phyloP scores from a whole-genome alignment of 192 early-diverging fungal species.

The Diversispora epigaea region DNA sequence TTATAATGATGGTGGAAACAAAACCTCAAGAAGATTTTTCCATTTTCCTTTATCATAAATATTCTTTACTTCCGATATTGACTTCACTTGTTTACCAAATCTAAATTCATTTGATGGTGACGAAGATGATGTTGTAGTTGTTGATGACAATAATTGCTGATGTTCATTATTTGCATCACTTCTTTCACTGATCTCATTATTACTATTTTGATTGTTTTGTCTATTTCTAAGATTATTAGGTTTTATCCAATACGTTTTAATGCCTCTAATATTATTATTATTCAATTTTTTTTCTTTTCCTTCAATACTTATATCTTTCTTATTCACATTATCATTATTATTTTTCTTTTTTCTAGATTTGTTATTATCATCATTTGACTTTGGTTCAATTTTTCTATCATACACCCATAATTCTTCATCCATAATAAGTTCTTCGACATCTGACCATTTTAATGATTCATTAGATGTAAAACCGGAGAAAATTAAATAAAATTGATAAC shows the following conservation, averaged over 20 bases:
- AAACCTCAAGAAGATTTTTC: conserved; percentile 34
- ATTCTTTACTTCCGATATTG: conserved; percentile 40
- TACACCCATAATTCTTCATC: conserved; percentile 40
- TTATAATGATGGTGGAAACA: conserved; percentile 35
- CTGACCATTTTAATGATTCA: conserved; percentile 58
- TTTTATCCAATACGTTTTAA: conserved; percentile 5
- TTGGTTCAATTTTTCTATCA: background rate
- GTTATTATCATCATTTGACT: background rate
- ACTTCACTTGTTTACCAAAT: conserved; percentile 20
- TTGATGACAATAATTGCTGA: background rate
- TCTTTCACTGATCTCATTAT: background rate
- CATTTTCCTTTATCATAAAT: conserved; percentile 41
- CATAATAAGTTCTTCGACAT: conserved; percentile 50
- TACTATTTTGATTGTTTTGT: conserved; percentile 3
- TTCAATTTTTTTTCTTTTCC: background rate
- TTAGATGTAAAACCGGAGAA: conserved; percentile 52
- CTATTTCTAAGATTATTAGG: background rate
- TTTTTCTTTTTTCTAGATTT: background rate
- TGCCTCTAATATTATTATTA: background rate
- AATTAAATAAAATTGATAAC: conserved; percentile 52
- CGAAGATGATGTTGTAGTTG: background rate
- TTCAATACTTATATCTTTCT: background rate
- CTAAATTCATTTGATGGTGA: background rate
- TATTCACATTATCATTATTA: background rate
- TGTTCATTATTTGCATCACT: background rate